phyloP scores from a whole-genome alignment of 164 flowering plant genomes.

The Aristolochia contorta region DNA sequence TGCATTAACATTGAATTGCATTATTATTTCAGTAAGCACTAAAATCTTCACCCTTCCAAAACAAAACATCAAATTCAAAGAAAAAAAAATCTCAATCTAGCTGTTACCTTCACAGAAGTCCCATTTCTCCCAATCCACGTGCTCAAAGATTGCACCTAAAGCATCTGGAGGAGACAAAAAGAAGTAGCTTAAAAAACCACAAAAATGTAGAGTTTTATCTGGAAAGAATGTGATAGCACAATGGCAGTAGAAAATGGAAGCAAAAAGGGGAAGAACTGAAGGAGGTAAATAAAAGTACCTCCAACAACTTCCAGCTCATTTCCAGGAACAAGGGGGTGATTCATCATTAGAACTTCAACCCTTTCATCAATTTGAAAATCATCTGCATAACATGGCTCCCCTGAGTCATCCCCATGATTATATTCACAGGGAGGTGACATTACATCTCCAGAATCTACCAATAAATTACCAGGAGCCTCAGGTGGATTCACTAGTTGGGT shows the following conservation, averaged over 20 bases:
- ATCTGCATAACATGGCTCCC: slow-evolving; percentile 23
- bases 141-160: slow-evolving; percentile 50
- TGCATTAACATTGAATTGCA: too few relatives aligned
- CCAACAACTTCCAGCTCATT: slow-evolving; percentile 67
- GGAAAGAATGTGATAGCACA: too few relatives aligned
- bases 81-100: neutral
- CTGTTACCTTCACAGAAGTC: slow-evolving; percentile 48
- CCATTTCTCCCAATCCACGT: slow-evolving; percentile 39
- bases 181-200: neutral
- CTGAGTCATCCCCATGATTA: slow-evolving; percentile 14
- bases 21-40: too few relatives aligned
- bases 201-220: neutral
- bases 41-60: too few relatives aligned
- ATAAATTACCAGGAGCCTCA: slow-evolving; percentile 88
- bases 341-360: slow-evolving; percentile 59
- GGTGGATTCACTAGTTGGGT: slow-evolving; percentile 83
- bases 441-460: slow-evolving; percentile 54
- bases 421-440: slow-evolving; percentile 12
- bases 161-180: slow-evolving; percentile 48
- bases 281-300: slow-evolving; percentile 32
- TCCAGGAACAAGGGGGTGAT: slow-evolving; percentile 54
- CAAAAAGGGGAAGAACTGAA: too few relatives aligned
- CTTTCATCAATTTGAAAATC: slow-evolving; percentile 76
- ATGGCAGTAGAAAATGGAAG: too few relatives aligned
- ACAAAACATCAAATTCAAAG: too few relatives aligned